Evolutionary conservation across 306 rosid species (phyloP), one percentile per base, ranked within the genome.

Genomic region (Arachis stenosperma): DNA sequence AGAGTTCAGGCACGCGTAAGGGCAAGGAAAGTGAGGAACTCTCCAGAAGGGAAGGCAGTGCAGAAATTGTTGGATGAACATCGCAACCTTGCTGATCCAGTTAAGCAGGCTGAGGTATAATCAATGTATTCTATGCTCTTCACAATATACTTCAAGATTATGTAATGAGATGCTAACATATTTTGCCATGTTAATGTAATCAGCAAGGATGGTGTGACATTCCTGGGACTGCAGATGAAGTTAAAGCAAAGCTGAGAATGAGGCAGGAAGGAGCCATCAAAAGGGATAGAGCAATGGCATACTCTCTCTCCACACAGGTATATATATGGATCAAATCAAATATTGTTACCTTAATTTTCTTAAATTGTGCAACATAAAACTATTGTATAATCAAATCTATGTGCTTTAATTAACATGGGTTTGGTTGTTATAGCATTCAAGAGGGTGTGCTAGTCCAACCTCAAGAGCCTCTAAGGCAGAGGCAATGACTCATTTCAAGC

Each of bases 251-350:
- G 88, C 89, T 91, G 37, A 81, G 87, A 43, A 77, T 82, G 86
- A 88, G 92, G 77, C 93, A 87, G 75, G 94, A 80, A 83, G 97
- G 84, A 70, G 92, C 88, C 57, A 79, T 88, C 62, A 87, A 86
- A 78, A 94, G 95, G 81, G 99, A 89, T 78, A 83, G 91, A 81
- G 90, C 95, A 65, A 85, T 89, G 86, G 95, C 94, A 46, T 91
- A 89, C 79, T 84, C 91, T 54, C 74, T 81, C 17, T 81, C 86
- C 75, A 79, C 89, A 70, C 96, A 88, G 95, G 97, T 93, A 85
- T 33, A 33, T 93, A 85, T 33, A 33, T 33, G 37, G 4, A 33
- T 33, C 37, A 33, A 4, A 33, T 33, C 37, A 33, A 33, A 33
- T 33, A 1, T 33, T 33, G 37, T 4, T 33, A 33, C 37, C 37